Conservation (phyloP, 2,329 filamentous ascomycete genomes). For the Cladosporium sp. region DNA sequence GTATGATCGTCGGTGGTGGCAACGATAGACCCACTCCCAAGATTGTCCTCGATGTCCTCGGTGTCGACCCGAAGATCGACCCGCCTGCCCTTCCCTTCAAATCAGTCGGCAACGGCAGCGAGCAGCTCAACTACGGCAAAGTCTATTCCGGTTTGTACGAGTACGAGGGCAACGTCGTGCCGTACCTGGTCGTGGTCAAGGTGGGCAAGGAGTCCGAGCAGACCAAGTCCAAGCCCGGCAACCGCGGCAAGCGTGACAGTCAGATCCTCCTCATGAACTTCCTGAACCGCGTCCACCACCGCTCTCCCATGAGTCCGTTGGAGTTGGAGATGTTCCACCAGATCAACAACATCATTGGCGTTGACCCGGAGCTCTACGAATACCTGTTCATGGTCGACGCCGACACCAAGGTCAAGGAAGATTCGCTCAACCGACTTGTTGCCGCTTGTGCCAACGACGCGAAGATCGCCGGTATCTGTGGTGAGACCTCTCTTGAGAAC, state of each 20-base stretch:
- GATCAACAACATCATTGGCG: slow-evolving; percentile 98
- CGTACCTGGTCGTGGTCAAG: slow-evolving; percentile 93
- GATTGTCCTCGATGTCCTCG: slow-evolving; percentile 94
- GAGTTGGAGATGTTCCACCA: slow-evolving; percentile 99
- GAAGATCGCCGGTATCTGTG: slow-evolving; percentile 95
- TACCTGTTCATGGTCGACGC: slow-evolving; percentile 97
- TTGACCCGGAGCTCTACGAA: slow-evolving; percentile 94
- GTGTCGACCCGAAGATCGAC: slow-evolving; percentile 93
- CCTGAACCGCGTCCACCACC: slow-evolving; percentile 94
- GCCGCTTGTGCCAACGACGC: slow-evolving; percentile 88
- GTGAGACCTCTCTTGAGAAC: slow-evolving; percentile 92
- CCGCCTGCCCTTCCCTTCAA: slow-evolving; percentile 91
- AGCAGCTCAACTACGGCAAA: slow-evolving; percentile 97
- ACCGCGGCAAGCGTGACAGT: slow-evolving; percentile 96
- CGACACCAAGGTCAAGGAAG: slow-evolving; percentile 88
- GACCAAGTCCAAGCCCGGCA: slow-evolving; percentile 83
- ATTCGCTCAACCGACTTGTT: slow-evolving; percentile 86
- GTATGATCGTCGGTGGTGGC: slow-evolving; percentile 90
- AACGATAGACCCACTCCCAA: slow-evolving; percentile 96
- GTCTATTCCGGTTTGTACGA: slow-evolving; percentile 98
- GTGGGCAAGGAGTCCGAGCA: slow-evolving; percentile 96
- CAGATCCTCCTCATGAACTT: slow-evolving; percentile 96
- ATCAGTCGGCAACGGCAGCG: slow-evolving; percentile 78
- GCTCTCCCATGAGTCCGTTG: slow-evolving; percentile 86
- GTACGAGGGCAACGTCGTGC: slow-evolving; percentile 94